Evolutionary conservation across 2,329 filamentous ascomycete species (phyloP), one percentile per base, ranked within the genome.

Genomic region (Purpureocillium lavendulum): DNA sequence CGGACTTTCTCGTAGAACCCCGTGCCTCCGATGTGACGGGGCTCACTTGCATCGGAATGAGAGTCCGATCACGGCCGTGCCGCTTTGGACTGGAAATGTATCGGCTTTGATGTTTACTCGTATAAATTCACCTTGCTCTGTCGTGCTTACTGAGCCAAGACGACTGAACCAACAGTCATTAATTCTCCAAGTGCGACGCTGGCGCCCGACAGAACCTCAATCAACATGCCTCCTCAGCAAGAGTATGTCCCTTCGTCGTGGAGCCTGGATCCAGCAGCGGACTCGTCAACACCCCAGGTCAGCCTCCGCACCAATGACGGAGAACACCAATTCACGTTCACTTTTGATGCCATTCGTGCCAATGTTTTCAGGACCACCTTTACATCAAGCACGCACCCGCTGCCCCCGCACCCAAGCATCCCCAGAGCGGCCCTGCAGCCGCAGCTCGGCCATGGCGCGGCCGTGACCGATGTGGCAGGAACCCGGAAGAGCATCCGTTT

Each of bases 281-380:
- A 38, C 1, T 33, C 43, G 4, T 38, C 41, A 13, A 40, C 39
- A 12, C 45, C 49, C 2, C 40, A 45, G 11, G 16, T 58, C 2
- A 44, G 47, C 7, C 49, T 59, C 8, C 37, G 45, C 4, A 52
- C 43, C 35, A 38, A 38, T 7, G 50, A 57, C 31, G 30, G 57
- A 2, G 30, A 44, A 3, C 42, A 66, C 2, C 59, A 65, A 0
- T 75, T 77, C 43, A 57, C 68, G 13, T 86, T 85, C 53, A 66
- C 67, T 1, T 83, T 86, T 45, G 75, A 84, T 52, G 67, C 73
- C 0, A 49, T 86, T 24, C 69, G 72, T 13, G 64, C 70, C 15
- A 80, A 80, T 37, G 61, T 85, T 13, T 87, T 85, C 59, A 67
- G 81, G 32, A 82, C 81, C 2, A 80, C 77, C 0, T 85, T 85